These are phyloP conservation scores for Crithidia acanthocephali DNA, from an alignment of 208 protist genomes.

Conservation along the genomic window DNA sequence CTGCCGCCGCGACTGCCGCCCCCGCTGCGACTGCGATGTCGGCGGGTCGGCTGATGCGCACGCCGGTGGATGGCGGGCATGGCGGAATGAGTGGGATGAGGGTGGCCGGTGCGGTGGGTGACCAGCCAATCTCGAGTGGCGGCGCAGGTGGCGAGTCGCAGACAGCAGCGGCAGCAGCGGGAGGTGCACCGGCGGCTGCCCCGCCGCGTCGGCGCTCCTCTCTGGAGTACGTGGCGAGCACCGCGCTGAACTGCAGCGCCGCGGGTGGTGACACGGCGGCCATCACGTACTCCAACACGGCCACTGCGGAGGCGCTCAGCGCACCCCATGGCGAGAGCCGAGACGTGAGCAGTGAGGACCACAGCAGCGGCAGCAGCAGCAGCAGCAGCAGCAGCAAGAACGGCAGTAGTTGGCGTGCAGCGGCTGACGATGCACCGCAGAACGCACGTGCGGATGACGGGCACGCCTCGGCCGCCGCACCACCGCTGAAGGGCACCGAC, in stretches of 20 bases:
- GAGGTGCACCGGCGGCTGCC: too few species aligned
- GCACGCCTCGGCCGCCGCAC: neutral
- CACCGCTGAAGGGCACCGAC: too few species aligned
- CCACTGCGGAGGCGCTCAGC: neutral
- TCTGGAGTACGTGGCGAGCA: constrained; percentile 23
- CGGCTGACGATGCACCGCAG: too few species aligned
- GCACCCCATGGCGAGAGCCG: too few species aligned
- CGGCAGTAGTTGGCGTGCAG: neutral
- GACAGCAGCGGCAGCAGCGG: neutral
- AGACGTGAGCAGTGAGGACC: too few species aligned
- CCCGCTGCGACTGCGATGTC: neutral
- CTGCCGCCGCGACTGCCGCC: neutral
- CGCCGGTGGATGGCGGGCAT: neutral
- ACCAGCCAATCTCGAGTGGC: neutral
- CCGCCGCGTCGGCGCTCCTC: constrained; percentile 17
- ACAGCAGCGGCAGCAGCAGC: neutral
- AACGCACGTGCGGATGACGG: too few species aligned
- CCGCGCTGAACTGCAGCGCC: neutral
- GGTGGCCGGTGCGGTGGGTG: too few species aligned
- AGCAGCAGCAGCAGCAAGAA: neutral
- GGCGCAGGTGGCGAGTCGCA: neutral
- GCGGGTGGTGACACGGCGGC: neutral
- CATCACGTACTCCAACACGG: neutral
- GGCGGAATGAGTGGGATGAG: neutral
- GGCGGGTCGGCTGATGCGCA: neutral